phyloP scores from a whole-genome alignment of 2,329 filamentous ascomycete genomes.

The Fusarium sp. region DNA sequence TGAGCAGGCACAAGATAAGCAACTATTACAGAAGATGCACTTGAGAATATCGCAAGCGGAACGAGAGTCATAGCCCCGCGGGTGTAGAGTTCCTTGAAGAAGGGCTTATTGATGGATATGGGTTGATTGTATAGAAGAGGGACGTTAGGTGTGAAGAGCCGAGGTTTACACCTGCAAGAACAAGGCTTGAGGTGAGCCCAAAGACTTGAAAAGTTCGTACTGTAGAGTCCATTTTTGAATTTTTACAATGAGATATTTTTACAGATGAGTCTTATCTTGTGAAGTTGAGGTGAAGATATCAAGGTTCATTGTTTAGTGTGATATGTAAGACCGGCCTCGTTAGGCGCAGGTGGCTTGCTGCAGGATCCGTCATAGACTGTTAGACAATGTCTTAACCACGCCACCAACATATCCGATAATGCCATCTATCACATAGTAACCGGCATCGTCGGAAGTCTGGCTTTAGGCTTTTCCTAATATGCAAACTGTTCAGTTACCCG shows the following conservation, averaged over 20 bases:
- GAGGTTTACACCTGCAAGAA: constrained; percentile 32
- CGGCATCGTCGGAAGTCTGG: not conserved
- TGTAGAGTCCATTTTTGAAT: constrained; percentile 18
- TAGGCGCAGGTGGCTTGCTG: constrained; percentile 27
- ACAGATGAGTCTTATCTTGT: not conserved
- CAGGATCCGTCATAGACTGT: not conserved
- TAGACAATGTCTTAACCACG: not conserved
- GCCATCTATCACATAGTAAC: not conserved
- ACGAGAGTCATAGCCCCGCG: constrained; percentile 27
- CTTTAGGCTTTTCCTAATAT: no score
- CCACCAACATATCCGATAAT: not conserved
- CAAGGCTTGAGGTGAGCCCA: constrained; percentile 31
- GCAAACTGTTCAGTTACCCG: not conserved
- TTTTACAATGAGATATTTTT: no score
- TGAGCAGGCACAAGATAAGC: constrained; percentile 36
- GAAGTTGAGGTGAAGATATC: not conserved
- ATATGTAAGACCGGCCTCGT: constrained; percentile 3
- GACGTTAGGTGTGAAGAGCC: constrained; percentile 37
- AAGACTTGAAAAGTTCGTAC: constrained; percentile 18
- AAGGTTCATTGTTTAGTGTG: not conserved
- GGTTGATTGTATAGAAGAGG: constrained; percentile 34
- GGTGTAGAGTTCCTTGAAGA: constrained; percentile 39
- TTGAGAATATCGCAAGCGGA: constrained; percentile 25
- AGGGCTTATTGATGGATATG: constrained; percentile 26
- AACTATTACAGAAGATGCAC: constrained; percentile 23